Evolutionary conservation across 129 eudicot species (phyloP).

Genomic region (Flaveria sonorensis): DNA sequence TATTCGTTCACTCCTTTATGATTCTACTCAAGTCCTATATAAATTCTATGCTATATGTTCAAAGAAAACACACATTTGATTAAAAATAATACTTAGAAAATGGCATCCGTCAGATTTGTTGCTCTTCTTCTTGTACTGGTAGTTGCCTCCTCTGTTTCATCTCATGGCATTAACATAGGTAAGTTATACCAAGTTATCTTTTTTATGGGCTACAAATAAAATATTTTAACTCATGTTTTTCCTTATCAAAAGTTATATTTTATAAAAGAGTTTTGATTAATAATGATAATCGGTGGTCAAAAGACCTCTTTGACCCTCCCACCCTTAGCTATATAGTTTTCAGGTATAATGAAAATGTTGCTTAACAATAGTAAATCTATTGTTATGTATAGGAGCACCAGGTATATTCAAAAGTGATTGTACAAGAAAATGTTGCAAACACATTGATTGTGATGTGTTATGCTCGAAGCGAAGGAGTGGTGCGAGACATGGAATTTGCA

Average conservation of each 20-base stretch:
- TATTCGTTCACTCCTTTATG: not conserved
- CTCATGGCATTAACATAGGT: not conserved
- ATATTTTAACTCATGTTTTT: too few species aligned
- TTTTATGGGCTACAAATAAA: too few species aligned
- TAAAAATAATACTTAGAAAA: not conserved
- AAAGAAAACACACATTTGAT: not conserved
- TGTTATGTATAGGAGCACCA: not conserved
- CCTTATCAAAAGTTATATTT: too few species aligned
- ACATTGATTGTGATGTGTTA: not conserved
- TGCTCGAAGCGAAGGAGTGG: not conserved
- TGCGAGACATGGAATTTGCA: constrained; percentile 1
- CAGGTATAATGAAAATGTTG: not conserved
- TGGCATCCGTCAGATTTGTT: not conserved
- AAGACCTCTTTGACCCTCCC: too few species aligned
- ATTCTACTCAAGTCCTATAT: not conserved
- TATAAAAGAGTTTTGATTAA: too few species aligned
- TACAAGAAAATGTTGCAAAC: constrained; percentile 10
- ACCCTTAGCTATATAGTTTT: not conserved
- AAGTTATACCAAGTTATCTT: not conserved
- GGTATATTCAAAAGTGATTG: not conserved
- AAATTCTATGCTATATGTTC: not conserved
- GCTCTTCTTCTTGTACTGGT: not conserved
- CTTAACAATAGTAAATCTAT: not conserved
- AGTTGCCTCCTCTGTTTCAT: not conserved
- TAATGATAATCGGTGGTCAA: too few species aligned